A percentile compares a stretch with the other conserved stretches of the same genome.
Conservation (phyloP, 176 grass and related monocot genomes). For the Puccinellia tenuiflora region DNA sequence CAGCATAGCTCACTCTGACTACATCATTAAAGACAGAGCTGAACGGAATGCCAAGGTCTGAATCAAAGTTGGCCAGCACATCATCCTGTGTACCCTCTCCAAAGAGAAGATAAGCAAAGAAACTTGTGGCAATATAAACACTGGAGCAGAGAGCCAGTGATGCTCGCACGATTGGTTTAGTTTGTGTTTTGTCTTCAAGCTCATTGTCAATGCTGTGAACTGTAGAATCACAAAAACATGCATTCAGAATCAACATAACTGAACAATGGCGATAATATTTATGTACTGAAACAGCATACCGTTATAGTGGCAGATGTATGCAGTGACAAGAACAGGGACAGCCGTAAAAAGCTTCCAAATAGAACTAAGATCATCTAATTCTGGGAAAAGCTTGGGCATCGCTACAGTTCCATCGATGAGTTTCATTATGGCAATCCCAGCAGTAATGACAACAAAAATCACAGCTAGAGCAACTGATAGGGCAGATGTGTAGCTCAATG, state of each 20-base stretch:
- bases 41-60: constrained; percentile 62
- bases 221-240: constrained; percentile 35
- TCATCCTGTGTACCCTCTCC: constrained; percentile 74
- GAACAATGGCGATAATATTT: constrained; percentile 6
- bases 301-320: constrained; percentile 89
- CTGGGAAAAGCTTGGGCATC: constrained; percentile 69
- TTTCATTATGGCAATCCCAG: constrained; percentile 66
- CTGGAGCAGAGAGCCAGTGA: constrained; percentile 63
- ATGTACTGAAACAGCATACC: constrained; percentile 27
- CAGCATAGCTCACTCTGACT: constrained; percentile 71
- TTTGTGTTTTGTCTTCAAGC: constrained; percentile 61
- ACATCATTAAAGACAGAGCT: constrained; percentile 61
- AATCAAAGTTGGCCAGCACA: constrained; percentile 82
- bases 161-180: constrained; percentile 48
- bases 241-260: constrained; percentile 25
- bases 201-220: constrained; percentile 89
- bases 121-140: constrained; percentile 74
- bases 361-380: constrained; percentile 47
- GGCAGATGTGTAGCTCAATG: constrained; percentile 80
- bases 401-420: constrained; percentile 53
- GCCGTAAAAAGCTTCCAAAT: constrained; percentile 84
- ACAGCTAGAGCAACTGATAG: constrained; percentile 83
- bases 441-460: constrained; percentile 75
- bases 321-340: constrained; percentile 82
- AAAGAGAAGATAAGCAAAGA: constrained; percentile 91